phyloP scores from a whole-genome alignment of 2,329 filamentous ascomycete genomes.

The Calonectria leucothoes region DNA sequence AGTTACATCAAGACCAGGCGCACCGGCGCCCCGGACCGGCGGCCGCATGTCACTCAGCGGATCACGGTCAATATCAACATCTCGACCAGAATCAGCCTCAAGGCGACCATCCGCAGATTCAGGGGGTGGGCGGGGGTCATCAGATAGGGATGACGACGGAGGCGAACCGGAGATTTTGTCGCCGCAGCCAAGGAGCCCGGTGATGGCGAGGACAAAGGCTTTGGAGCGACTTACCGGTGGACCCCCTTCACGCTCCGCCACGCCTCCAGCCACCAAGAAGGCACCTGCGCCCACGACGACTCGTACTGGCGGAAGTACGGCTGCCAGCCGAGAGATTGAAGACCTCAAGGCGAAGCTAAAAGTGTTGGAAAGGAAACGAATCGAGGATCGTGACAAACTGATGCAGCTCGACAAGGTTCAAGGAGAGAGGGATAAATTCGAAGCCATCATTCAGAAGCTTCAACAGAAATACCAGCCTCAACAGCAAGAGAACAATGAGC shows the following conservation, averaged over 20 bases:
- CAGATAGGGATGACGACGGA: slow-evolving; percentile 55
- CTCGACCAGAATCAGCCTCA: slow-evolving; percentile 52
- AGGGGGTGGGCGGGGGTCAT: slow-evolving; percentile 53
- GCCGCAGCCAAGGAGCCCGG: slow-evolving; percentile 63
- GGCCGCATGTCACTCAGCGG: slow-evolving; percentile 54
- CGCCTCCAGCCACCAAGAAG: slow-evolving; percentile 47
- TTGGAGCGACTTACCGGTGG: slow-evolving; percentile 63
- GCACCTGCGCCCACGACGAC: slow-evolving; percentile 43
- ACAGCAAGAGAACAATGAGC: slow-evolving; percentile 80
- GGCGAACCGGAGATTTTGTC: slow-evolving; percentile 63
- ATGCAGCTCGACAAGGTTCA: slow-evolving; percentile 82
- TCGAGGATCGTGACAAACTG: slow-evolving; percentile 87
- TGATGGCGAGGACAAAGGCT: slow-evolving; percentile 60
- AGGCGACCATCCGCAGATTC: slow-evolving; percentile 62
- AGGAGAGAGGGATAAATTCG: slow-evolving; percentile 81
- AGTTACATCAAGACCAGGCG: slow-evolving; percentile 47
- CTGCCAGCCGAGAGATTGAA: slow-evolving; percentile 77
- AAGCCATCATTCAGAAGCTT: slow-evolving; percentile 88
- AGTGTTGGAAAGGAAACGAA: slow-evolving; percentile 86
- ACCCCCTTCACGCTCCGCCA: slow-evolving; percentile 42
- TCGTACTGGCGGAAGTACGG: slow-evolving; percentile 57
- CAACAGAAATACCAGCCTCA: slow-evolving; percentile 90
- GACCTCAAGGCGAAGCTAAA: slow-evolving; percentile 89
- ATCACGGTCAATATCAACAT: slow-evolving; percentile 42
- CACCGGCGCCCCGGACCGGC: slow-evolving; percentile 51